Percentiles rank a stretch among this genome's conserved stretches.
Evolutionary conservation across 108 stramenopile genomes (phyloP).

Genomic region (Fistulifera pelliculosa): DNA sequence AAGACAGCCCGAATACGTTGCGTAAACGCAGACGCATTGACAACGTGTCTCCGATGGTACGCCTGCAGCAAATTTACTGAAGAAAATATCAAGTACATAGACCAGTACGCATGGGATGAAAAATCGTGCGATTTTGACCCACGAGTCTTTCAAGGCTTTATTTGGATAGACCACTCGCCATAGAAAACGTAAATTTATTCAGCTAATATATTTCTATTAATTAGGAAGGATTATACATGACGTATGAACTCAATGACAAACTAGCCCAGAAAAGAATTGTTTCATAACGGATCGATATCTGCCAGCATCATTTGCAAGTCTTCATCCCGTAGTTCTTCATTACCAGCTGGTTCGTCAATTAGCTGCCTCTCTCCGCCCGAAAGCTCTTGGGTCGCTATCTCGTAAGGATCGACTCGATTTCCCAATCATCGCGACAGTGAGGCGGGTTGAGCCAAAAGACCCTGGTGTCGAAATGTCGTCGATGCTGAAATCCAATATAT

Average conservation of each 20-base stretch:
- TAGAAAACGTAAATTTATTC: no score
- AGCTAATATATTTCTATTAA: no score
- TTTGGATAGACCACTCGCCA: conserved; percentile 24
- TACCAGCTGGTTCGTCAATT: conserved; percentile 7
- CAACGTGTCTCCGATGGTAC: conserved; percentile 26
- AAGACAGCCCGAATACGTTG: conserved; percentile 27
- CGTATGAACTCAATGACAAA: no score
- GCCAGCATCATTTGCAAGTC: conserved; percentile 43
- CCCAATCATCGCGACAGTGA: conserved; percentile 47
- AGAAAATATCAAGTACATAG: conserved; percentile 38
- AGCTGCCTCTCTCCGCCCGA: conserved; percentile 14
- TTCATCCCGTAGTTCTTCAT: conserved; percentile 37
- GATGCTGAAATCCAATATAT: conserved; percentile 34
- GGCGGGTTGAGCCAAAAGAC: conserved; percentile 80
- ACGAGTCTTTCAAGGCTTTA: conserved; percentile 65
- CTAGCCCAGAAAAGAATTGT: background rate
- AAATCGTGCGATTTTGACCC: conserved; percentile 52
- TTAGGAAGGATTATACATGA: no score
- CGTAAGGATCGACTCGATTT: conserved; percentile 34
- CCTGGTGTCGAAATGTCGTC: conserved; percentile 78
- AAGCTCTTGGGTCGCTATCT: conserved; percentile 26
- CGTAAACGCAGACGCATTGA: conserved; percentile 10
- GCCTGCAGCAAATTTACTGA: conserved; percentile 39
- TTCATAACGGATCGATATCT: conserved; percentile 46
- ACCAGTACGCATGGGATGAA: conserved; percentile 47